Evolutionary conservation across 2,329 filamentous ascomycete species (phyloP).

Genomic region (Didymosphaeria variabile): DNA sequence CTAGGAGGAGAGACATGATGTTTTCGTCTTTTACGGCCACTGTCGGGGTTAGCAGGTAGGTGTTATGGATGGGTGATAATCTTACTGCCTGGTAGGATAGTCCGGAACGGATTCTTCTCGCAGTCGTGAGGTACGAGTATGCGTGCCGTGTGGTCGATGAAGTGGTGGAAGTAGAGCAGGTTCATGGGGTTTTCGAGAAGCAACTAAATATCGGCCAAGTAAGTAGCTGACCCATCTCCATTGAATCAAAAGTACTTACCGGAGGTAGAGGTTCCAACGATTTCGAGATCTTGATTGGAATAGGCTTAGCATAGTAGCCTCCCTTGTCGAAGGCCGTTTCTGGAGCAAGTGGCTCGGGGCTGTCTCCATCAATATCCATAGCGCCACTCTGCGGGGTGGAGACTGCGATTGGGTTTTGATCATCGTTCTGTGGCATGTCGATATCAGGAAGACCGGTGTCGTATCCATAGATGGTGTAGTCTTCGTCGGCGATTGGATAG

Average conservation of each 20-base stretch:
- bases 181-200: conserved; percentile 81
- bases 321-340: conserved; percentile 65
- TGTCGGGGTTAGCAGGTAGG: conserved; percentile 37
- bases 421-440: conserved; percentile 76
- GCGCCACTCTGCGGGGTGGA: conserved; percentile 45
- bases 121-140: conserved; percentile 71
- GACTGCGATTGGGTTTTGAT: conserved; percentile 68
- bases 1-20: conserved; percentile 78
- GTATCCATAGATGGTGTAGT: conserved; percentile 69
- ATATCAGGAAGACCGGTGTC: conserved; percentile 75
- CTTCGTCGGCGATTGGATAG: conserved; percentile 41
- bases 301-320: conserved; percentile 75
- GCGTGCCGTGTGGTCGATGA: conserved; percentile 81
- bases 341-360: conserved; percentile 49
- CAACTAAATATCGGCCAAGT: conserved; percentile 34
- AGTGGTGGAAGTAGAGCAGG: conserved; percentile 76
- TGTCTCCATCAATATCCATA: conserved; percentile 45
- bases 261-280: conserved; percentile 65
- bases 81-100: conserved; percentile 69
- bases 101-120: conserved; percentile 67
- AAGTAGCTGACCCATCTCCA: not conserved
- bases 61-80: conserved; percentile 15
- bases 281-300: conserved; percentile 70
- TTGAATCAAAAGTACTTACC: not conserved
- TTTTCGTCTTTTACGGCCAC: conserved; percentile 76